These are phyloP conservation scores for Backusella circina DNA, from an alignment of 192 early-diverging fungal genomes.

Conservation along the genomic window DNA sequence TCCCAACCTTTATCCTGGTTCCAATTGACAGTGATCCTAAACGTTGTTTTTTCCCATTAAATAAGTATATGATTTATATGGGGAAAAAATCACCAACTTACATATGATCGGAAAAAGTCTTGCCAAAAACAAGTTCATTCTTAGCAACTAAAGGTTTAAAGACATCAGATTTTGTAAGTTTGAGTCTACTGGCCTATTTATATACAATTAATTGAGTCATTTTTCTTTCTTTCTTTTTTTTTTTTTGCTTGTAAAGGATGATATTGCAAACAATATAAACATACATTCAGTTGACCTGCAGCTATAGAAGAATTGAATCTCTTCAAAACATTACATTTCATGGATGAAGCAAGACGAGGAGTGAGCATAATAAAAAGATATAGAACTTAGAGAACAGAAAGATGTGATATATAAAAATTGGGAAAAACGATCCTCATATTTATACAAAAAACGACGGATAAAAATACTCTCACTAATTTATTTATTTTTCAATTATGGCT, in stretches of 20 bases:
- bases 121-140: conserved; percentile 80
- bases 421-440: background rate
- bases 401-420: background rate
- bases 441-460: background rate
- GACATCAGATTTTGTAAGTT: conserved; percentile 12
- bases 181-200: conserved; percentile 16
- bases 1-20: conserved; percentile 69
- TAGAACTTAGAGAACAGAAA: background rate
- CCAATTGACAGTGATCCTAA: conserved; percentile 71
- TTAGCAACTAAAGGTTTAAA: conserved; percentile 58
- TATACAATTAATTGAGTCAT: background rate
- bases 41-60: background rate
- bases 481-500: background rate
- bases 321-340: background rate
- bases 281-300: background rate
- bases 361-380: background rate
- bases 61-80: background rate
- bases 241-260: background rate
- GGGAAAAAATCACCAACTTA: conserved; percentile 2
- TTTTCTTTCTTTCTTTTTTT: too few species aligned
- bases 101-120: conserved; percentile 96
- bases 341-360: background rate
- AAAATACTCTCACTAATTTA: background rate
- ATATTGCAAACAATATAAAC: background rate
- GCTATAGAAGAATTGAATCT: background rate